These are phyloP conservation scores for Leccinum barrowsii DNA, from an alignment of 768 basidiomycete species.

Conservation along the genomic window DNA sequence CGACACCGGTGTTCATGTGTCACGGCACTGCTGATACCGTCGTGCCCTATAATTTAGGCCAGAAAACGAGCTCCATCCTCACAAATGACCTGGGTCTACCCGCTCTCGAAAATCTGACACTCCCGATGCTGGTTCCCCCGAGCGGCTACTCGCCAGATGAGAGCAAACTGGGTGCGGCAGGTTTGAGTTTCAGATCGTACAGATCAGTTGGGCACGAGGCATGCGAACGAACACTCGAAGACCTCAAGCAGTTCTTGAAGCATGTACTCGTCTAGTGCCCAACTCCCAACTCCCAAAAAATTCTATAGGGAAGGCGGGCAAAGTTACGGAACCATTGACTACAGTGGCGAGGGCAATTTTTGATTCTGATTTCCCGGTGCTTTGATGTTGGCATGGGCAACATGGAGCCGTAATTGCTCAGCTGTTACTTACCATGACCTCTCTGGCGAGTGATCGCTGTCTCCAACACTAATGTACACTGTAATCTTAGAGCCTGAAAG, in stretches of 20 bases:
- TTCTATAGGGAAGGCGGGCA: not conserved
- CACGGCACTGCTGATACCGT: conserved; percentile 77
- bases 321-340: not conserved
- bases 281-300: not conserved
- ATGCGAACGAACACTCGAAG: conserved; percentile 59
- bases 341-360: not conserved
- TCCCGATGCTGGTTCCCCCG: conserved; percentile 27
- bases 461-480: not conserved
- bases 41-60: conserved; percentile 54
- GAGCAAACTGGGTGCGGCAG: conserved; percentile 32
- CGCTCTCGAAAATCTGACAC: conserved; percentile 33
- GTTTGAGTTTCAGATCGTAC: conserved; percentile 68
- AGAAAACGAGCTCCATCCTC: conserved; percentile 55
- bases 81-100: conserved; percentile 50
- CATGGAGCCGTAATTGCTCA: not conserved
- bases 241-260: conserved; percentile 70
- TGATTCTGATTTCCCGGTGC: not conserved
- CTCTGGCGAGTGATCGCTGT: not conserved
- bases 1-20: conserved; percentile 82
- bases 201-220: conserved; percentile 65
- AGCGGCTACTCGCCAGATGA: conserved; percentile 19
- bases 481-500: not conserved
- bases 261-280: conserved; percentile 43
- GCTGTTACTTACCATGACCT: not conserved
- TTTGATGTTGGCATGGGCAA: not conserved